phyloP scores from a whole-genome alignment of 345 rosid genomes.

The Chamaenerion angustifolium region DNA sequence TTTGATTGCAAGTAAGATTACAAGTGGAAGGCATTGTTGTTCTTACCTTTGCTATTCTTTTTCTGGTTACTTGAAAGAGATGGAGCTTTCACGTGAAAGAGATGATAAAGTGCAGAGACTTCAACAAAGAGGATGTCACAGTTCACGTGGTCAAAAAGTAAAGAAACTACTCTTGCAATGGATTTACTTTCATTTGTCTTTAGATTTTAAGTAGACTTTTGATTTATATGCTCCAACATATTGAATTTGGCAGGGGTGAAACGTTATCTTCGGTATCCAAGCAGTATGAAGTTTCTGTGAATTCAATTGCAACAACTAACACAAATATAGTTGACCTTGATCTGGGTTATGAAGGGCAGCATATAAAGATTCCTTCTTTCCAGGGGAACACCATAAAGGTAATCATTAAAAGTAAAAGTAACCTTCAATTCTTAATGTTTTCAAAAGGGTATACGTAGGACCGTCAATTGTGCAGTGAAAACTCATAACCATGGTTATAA shows the following conservation, averaged over 20 bases:
- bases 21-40: neutral
- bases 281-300: constrained; percentile 17
- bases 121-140: constrained; percentile 5
- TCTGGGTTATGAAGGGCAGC: constrained; percentile 17
- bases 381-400: constrained; percentile 9
- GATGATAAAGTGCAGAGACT: constrained; percentile 10
- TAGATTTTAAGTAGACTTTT: neutral
- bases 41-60: neutral
- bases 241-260: constrained; percentile 19
- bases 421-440: neutral
- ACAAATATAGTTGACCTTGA: constrained; percentile 12
- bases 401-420: constrained; percentile 1
- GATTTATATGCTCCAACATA: neutral
- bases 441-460: too few species aligned
- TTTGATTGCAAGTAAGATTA: neutral
- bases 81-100: constrained; percentile 20
- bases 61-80: constrained; percentile 9
- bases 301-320: constrained; percentile 9
- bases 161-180: neutral
- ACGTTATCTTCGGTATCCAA: constrained; percentile 21
- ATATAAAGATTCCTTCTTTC: constrained; percentile 11
- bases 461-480: too few species aligned
- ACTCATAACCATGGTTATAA: too few species aligned
- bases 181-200: neutral
- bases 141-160: constrained; percentile 22